Base-by-base conservation (phyloP, 108 stramenopile species). In the Mayamaea pseudoterrestris region DNA sequence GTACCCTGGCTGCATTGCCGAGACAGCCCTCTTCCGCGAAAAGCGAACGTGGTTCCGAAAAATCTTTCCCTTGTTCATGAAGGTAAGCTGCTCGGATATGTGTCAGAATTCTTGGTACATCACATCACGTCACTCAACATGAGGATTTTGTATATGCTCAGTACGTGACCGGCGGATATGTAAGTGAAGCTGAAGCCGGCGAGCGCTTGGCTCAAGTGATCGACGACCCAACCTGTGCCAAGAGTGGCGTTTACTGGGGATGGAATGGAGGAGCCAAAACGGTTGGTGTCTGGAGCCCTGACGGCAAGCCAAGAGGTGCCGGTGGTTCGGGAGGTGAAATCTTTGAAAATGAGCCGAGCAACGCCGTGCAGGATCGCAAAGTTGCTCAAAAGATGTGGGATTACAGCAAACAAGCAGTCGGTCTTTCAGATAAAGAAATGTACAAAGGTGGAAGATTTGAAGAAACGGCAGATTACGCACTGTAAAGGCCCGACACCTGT, bases 1-100 rank as follows among this genome's bases (percentile, higher is more conserved):
- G 69, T 96, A 94, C 72, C 95, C 95, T 14, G 95, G 95, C 1
- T 96, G 95, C 74, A 96, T 96, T 65, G 95, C 95, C 25, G 92
- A 93, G 56, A 93, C 95, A 1, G 69, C 72, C 17, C 60, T 96
- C 30, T 96, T 96, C 86, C 69, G 95, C 18, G 95, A 96, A 71
- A 96, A 96, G 71, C 65, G 95, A 28, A 53, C 76, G 22, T 96
- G 95, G 95, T 96, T 96, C 76, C 81, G 95, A 16, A 79, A 75
- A 53, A 44, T 55, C n/a, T 51, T 51, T 36, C 50, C 50, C 12
- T 35, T 26, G 31, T 51, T 51, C 35, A 51, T 51, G 50, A 51
- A 51, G n/a, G n/a, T n/a, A n/a, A n/a, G n/a, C n/a, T n/a, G n/a
- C n/a, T n/a, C n/a, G n/a, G n/a, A n/a, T n/a, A n/a, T n/a, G n/a